Evolutionary conservation across 345 rosid genomes (phyloP).

Genomic region (Lumnitzera littorea): DNA sequence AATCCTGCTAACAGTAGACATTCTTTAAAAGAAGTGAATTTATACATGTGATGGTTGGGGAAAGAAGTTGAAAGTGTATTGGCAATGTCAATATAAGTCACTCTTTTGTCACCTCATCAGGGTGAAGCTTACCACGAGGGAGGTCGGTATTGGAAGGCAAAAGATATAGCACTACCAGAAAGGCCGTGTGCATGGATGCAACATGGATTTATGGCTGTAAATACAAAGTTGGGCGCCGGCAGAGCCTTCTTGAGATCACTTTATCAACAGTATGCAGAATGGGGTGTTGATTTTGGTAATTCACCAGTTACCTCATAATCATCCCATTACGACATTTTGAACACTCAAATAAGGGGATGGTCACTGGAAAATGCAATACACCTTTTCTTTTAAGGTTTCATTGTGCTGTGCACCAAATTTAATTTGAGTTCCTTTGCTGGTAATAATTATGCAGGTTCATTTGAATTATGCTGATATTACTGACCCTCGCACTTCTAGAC

Average conservation of each 20-base stretch:
- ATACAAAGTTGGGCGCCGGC: conserved; percentile 67
- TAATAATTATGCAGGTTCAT: no score
- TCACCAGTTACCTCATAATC: conserved; percentile 1
- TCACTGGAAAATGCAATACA: no score
- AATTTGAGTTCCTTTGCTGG: no score
- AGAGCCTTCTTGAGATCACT: conserved; percentile 84
- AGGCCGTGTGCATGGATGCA: conserved; percentile 91
- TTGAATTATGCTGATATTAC: no score
- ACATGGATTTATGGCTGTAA: conserved; percentile 86
- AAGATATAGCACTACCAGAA: conserved; percentile 75
- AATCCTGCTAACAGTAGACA: no score
- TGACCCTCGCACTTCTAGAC: no score
- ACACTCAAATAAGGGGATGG: no score
- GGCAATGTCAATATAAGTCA: not conserved
- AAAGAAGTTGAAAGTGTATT: not conserved
- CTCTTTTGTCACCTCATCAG: conserved; percentile 25
- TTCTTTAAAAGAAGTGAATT: not conserved
- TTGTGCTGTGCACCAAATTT: no score
- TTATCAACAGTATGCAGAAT: conserved; percentile 70
- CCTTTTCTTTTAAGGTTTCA: no score
- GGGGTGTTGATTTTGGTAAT: conserved; percentile 97
- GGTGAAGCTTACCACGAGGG: conserved; percentile 55
- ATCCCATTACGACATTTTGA: not conserved
- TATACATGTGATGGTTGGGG: not conserved
- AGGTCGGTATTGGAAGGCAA: conserved; percentile 59